Evolutionary conservation across 352 stramenopile genomes (phyloP), one percentile per base, ranked within the genome.

Genomic region (Blastocystis sp.): DNA sequence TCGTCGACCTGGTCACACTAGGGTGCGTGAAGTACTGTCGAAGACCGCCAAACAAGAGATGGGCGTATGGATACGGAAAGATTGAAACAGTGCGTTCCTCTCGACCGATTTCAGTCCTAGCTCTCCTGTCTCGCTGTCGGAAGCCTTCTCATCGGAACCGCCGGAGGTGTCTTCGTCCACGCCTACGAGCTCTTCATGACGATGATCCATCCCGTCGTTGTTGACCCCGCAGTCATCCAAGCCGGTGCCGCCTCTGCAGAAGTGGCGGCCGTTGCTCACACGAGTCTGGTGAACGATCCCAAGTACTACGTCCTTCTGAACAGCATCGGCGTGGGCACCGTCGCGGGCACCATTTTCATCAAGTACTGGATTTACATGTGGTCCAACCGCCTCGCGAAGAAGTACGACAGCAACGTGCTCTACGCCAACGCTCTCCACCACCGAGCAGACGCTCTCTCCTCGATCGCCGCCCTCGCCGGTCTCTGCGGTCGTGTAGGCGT

Each of bases 341-440:
- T 76, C 9, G 64, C 64, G 11, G 42, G 64, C 42, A 76, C 64
- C 9, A 76, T 76, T 32, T 29, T 76, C 64, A 76, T 76, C 42
- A 76, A 76, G 34, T 76, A 53, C 38, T 76, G 64, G 64, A 76
- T 76, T 36, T 76, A 76, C 38, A 24, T 53, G 38, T 76, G 64
- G 64, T 76, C 64, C 1, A 76, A 76, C 34, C 64, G 64, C 9
- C 36, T 84, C 3, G 57, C 53, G 14, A 84, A 84, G 72, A 84
- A 84, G 46, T 84, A 71, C 34, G 57, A 84, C 46, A 84, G 72
- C 57, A 65, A 65, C 34, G 72, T 84, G 9, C 57, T 84, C 32
- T 71, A 84, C 46, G 72, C 72, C 1, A 84, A 84, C 46, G 72
- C 72, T 24, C 40, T 65, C 11, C 72, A 84, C 34, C 72, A 84